Percentiles rank a stretch among this genome's conserved stretches.
Conservation (phyloP, 352 stramenopile genomes). For the Phytophthora boehmeriae region DNA sequence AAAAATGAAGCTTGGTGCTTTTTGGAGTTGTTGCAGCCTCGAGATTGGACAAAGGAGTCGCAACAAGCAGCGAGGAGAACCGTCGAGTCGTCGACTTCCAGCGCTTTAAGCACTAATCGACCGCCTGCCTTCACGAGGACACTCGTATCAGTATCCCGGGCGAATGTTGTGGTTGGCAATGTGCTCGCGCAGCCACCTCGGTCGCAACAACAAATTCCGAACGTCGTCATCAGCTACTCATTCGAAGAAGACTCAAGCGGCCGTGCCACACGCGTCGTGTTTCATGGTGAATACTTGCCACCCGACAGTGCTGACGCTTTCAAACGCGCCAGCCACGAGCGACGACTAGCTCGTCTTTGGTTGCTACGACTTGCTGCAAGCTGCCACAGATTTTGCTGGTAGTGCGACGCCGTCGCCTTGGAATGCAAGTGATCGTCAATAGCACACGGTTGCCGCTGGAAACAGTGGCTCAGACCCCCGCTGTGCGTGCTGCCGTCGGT, state of each 20-base stretch:
- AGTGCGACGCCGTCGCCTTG: slow-evolving; percentile 48
- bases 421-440: slow-evolving; percentile 50
- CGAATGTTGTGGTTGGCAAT: slow-evolving; percentile 23
- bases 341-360: slow-evolving; percentile 32
- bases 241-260: slow-evolving; percentile 47
- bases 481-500: slow-evolving; percentile 51
- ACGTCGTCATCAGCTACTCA: slow-evolving; percentile 50
- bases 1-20: slow-evolving; percentile 51
- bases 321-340: slow-evolving; percentile 33
- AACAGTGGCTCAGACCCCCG: slow-evolving; percentile 23
- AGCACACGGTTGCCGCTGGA: slow-evolving; percentile 34
- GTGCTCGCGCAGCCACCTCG: not conserved
- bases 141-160: slow-evolving; percentile 29
- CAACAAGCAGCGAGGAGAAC: slow-evolving; percentile 5
- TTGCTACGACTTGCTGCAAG: slow-evolving; percentile 36
- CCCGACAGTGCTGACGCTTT: slow-evolving; percentile 26
- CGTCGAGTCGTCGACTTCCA: slow-evolving; percentile 28
- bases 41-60: slow-evolving; percentile 28
- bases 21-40: slow-evolving; percentile 42
- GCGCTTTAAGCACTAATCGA: slow-evolving; percentile 4
- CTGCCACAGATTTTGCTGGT: slow-evolving; percentile 48
- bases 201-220: slow-evolving; percentile 32
- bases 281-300: slow-evolving; percentile 46
- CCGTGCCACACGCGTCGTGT: slow-evolving; percentile 41
- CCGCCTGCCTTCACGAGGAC: slow-evolving; percentile 40